Conservation (phyloP, 192 early-diverging fungal genomes). For the Coemansia sp. region DNA sequence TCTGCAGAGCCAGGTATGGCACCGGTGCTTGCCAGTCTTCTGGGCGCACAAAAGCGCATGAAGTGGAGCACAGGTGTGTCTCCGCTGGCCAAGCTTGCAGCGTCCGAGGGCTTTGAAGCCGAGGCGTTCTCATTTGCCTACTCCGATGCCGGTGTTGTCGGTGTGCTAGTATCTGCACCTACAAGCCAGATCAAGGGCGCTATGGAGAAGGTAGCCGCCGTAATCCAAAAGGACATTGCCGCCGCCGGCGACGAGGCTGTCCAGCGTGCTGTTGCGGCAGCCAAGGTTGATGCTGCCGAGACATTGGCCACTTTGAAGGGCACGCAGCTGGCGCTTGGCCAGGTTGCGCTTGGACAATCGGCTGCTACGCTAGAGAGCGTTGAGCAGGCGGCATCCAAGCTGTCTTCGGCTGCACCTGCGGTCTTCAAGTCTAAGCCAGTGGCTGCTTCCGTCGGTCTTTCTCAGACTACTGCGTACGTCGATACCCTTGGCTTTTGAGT, state of each 20-base stretch:
- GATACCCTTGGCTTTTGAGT: constrained; percentile 54
- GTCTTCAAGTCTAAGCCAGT: constrained; percentile 45
- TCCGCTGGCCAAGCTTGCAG: constrained; percentile 66
- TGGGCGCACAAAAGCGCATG: constrained; percentile 62
- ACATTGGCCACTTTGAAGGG: constrained; percentile 23
- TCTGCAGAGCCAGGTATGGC: constrained; percentile 70
- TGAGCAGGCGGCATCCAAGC: constrained; percentile 19
- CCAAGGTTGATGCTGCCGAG: constrained; percentile 34
- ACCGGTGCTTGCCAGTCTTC: constrained; percentile 61
- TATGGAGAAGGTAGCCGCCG: constrained; percentile 62
- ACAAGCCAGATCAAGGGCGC: constrained; percentile 58
- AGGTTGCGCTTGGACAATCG: constrained; percentile 28
- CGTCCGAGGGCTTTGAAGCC: constrained; percentile 57
- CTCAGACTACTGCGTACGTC: constrained; percentile 50
- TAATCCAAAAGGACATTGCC: constrained; percentile 62
- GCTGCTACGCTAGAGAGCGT: constrained; percentile 26
- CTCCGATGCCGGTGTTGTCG: constrained; percentile 90
- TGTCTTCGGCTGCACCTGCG: constrained; percentile 17
- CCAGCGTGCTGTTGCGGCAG: constrained; percentile 59
- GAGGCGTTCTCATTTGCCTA: constrained; percentile 83
- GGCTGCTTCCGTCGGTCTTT: constrained; percentile 38
- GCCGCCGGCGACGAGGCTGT: constrained; percentile 57
- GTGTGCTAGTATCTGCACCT: constrained; percentile 68
- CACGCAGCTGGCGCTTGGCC: constrained; percentile 4
- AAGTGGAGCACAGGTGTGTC: constrained; percentile 66